Evolutionary conservation across 768 basidiomycete species (phyloP).

Genomic region (Naganishia randhawae): DNA sequence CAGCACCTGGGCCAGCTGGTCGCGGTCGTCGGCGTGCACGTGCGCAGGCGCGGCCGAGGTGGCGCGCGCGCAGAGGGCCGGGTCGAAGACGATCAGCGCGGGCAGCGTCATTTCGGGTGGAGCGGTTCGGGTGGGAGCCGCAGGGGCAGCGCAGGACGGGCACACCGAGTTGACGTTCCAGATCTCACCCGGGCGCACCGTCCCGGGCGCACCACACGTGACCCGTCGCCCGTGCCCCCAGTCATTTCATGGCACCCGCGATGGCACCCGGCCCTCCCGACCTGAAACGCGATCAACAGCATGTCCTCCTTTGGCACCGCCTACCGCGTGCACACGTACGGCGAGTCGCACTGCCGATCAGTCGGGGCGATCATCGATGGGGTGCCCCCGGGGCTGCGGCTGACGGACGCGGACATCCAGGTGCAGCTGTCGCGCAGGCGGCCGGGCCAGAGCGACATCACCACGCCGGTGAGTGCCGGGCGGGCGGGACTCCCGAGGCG

Average conservation of each 20-base stretch:
- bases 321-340: constrained; percentile 94
- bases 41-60: not conserved
- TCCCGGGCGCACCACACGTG: too few species aligned
- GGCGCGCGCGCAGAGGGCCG: too few species aligned
- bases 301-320: constrained; percentile 93
- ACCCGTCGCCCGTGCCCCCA: too few species aligned
- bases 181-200: too few species aligned
- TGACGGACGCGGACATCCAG: constrained; percentile 81
- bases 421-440: constrained; percentile 81
- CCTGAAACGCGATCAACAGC: constrained; percentile 8
- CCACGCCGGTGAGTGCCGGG: constrained; percentile 72
- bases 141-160: not conserved
- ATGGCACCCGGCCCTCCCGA: too few species aligned
- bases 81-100: not conserved
- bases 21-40: not conserved
- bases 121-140: not conserved
- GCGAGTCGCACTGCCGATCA: constrained; percentile 93
- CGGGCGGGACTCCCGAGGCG: not conserved
- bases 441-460: constrained; percentile 93
- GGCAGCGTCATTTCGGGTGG: not conserved
- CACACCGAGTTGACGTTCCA: not conserved
- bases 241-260: too few species aligned
- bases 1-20: not conserved
- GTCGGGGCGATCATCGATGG: constrained; percentile 98
- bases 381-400: constrained; percentile 82